Percentiles rank a stretch among this genome's conserved stretches.
Evolutionary conservation across 257 asterid genomes (phyloP).

Genomic region (Salvia miltiorrhiza): DNA sequence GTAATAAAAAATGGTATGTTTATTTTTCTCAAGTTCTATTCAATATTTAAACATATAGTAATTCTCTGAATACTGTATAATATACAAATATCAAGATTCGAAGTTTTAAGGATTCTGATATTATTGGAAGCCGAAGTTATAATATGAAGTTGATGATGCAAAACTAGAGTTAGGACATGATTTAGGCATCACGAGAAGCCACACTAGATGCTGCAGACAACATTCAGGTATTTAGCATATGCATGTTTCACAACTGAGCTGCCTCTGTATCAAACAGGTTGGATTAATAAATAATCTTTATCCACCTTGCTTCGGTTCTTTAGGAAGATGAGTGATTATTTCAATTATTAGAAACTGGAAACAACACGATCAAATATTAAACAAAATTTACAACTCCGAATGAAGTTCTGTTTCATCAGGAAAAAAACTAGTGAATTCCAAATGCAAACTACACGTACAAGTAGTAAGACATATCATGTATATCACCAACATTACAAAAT

Average conservation of each 20-base stretch:
- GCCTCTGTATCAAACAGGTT: not conserved
- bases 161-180: not conserved
- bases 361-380: not conserved
- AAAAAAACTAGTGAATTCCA: not conserved
- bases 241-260: too few relatives aligned
- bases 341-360: not conserved
- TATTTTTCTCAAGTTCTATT: not conserved
- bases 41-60: too few relatives aligned
- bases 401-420: not conserved
- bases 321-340: constrained; percentile 32
- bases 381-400: not conserved
- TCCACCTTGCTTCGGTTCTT: constrained; percentile 18
- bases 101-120: not conserved
- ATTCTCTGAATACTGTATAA: too few relatives aligned
- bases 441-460: constrained; percentile 9
- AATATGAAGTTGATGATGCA: not conserved
- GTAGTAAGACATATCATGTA: not conserved
- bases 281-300: constrained; percentile 8
- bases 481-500: constrained; percentile 17
- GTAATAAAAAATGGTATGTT: not conserved
- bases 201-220: not conserved
- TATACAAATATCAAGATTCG: not conserved
- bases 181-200: not conserved
- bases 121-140: not conserved
- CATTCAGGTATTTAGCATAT: not conserved